These are phyloP conservation scores for Talaromyces verruculosus DNA, from an alignment of 2,329 filamentous ascomycete species.

Conservation along the genomic window DNA sequence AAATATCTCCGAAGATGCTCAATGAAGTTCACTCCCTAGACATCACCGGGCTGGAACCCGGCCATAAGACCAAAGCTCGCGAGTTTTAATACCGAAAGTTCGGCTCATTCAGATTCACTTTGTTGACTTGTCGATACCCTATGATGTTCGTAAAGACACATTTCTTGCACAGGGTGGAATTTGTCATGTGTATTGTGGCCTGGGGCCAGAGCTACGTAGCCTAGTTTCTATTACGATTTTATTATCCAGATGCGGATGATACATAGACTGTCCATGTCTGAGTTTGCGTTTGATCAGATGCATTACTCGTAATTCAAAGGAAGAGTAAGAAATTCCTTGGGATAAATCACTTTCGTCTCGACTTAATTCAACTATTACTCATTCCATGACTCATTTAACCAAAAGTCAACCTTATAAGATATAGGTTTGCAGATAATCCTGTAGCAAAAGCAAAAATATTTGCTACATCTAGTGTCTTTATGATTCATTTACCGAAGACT, in stretches of 20 bases:
- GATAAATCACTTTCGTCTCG: background rate
- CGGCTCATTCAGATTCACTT: background rate
- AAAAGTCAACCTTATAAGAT: too few relatives aligned
- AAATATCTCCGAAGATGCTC: conserved; percentile 8
- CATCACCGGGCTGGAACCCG: conserved; percentile 17
- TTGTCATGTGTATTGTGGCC: background rate
- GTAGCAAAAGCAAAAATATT: too few relatives aligned
- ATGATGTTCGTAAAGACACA: background rate
- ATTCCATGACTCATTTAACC: background rate
- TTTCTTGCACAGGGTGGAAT: background rate
- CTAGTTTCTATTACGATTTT: background rate
- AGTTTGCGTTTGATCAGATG: background rate
- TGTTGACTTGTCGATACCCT: background rate
- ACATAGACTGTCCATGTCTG: background rate
- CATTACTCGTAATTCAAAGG: background rate
- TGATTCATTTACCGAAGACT: too few relatives aligned
- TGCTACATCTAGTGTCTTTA: too few relatives aligned
- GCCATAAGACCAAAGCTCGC: background rate
- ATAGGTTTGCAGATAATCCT: too few relatives aligned
- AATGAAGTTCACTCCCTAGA: background rate
- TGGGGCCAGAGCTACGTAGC: background rate
- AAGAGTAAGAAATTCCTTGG: background rate
- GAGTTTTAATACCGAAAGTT: background rate
- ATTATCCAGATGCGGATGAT: background rate
- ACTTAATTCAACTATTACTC: background rate